Conservation (phyloP, 83 land plant genomes). For the Diphasiastrum complanatum region DNA sequence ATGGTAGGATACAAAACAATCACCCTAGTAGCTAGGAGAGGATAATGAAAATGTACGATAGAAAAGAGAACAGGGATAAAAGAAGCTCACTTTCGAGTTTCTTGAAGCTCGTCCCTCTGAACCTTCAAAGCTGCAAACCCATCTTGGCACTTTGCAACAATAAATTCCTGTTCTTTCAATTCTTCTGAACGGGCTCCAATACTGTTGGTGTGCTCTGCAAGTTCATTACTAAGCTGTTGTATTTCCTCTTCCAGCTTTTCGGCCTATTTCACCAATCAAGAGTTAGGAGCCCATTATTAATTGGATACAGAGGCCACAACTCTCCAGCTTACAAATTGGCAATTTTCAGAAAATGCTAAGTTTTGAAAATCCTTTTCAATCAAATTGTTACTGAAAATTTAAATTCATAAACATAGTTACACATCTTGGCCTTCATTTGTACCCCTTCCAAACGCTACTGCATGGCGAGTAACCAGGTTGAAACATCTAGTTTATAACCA, state of each 20-base stretch:
- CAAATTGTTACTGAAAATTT: too few species aligned
- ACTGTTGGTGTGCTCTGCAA: constrained; percentile 34
- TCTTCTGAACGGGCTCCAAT: constrained; percentile 52
- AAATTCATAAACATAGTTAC: too few species aligned
- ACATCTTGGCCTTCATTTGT: too few species aligned
- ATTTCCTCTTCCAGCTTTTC: constrained; percentile 70
- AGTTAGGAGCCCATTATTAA: not conserved
- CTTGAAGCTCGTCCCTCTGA: constrained; percentile 75
- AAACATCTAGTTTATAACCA: too few species aligned
- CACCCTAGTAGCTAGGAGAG: not conserved
- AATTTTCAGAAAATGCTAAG: too few species aligned
- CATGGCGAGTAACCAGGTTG: too few species aligned
- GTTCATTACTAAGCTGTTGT: constrained; percentile 49
- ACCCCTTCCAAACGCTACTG: too few species aligned
- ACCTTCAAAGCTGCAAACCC: constrained; percentile 40
- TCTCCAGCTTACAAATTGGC: not conserved
- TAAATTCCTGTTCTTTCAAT: constrained; percentile 34
- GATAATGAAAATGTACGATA: not conserved
- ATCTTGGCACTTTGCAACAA: constrained; percentile 39
- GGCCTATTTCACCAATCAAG: too few species aligned
- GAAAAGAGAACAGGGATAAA: not conserved
- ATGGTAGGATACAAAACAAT: not conserved
- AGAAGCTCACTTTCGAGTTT: constrained; percentile 62
- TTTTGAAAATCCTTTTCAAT: too few species aligned
- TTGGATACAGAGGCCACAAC: not conserved